These are phyloP conservation scores for Fraxinus greggii DNA, from an alignment of 305 asterid genomes.

Conservation along the genomic window DNA sequence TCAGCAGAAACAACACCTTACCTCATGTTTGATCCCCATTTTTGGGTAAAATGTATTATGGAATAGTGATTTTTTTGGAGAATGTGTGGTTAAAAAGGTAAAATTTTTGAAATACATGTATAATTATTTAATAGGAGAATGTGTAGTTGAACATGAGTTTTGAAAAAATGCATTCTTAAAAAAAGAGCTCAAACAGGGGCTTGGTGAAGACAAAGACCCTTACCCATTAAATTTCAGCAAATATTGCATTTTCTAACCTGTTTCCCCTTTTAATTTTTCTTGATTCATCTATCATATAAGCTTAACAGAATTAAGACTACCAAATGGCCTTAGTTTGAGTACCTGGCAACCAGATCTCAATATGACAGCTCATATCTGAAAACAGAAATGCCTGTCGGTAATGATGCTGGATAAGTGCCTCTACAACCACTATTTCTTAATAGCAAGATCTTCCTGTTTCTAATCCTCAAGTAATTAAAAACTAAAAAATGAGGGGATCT, in stretches of 20 bases:
- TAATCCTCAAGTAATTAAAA: background rate
- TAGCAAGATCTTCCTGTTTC: background rate
- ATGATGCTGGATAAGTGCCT: background rate
- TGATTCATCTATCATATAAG: background rate
- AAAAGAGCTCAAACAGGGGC: background rate
- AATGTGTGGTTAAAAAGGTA: background rate
- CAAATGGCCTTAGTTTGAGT: background rate
- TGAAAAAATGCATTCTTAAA: background rate
- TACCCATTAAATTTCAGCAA: background rate
- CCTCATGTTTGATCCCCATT: background rate
- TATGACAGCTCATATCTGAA: background rate
- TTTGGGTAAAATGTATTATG: background rate
- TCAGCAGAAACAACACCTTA: background rate
- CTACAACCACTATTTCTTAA: background rate
- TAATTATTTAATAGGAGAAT: background rate
- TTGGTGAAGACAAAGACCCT: background rate
- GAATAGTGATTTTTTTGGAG: background rate
- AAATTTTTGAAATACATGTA: background rate
- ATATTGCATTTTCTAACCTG: background rate
- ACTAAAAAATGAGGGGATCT: background rate
- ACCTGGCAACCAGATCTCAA: background rate
- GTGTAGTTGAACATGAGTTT: background rate
- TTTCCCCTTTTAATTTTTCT: background rate
- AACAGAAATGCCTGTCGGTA: background rate
- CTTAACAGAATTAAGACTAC: background rate